Base-by-base conservation (phyloP, 2,329 filamentous ascomycete genomes). In the Xylaria hypoxylon region DNA sequence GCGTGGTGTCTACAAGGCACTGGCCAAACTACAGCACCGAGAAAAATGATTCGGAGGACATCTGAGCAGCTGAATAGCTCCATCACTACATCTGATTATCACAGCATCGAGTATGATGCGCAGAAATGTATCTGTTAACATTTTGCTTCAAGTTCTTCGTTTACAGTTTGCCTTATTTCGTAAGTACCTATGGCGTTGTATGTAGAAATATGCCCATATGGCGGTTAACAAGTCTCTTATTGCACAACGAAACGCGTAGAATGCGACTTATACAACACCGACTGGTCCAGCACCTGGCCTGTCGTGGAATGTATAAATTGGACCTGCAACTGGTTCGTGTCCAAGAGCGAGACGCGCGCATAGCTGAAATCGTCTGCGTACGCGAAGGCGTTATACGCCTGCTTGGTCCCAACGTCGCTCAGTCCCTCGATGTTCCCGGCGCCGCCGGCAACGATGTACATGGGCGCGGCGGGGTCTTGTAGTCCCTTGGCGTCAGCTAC, bases 391-490 rank as follows among this genome's bases (percentile, higher is more conserved):
- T 83, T 86, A 33, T 77, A 81, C 13, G 79, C 71, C 3, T 77
- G 76, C 63, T 83, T 81, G 0, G 44, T 73, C 3, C 83, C 84
- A 0, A 86, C 77, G 1, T 70, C 56, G 35, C 73, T 79, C 57
- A 86, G 67, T 0, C 85, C 85, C 72, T 88, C 86, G 59, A 87
- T 85, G 59, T 87, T 87, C 2, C 86, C 86, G 0, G 86, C 81
- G 1, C 84, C 86, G 2, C 86, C 86, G 2, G 85, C 82, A 7
- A 87, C 78, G 50, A 86, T 84, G 67, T 89, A 89, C 81, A 86
- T 82, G 0, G 86, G 85, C 6, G 77, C 77, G 19, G 59, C 67
- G 11, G 80, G 80, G 70, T 84, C 77, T 10, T 78, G 45, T 69
- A 82, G 69, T 2, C 80, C 81, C 0, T 72, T 75, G 0, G 79